Base-by-base conservation (phyloP, 2,329 filamentous ascomycete species). In the Graphiopsis chlorocephala region DNA sequence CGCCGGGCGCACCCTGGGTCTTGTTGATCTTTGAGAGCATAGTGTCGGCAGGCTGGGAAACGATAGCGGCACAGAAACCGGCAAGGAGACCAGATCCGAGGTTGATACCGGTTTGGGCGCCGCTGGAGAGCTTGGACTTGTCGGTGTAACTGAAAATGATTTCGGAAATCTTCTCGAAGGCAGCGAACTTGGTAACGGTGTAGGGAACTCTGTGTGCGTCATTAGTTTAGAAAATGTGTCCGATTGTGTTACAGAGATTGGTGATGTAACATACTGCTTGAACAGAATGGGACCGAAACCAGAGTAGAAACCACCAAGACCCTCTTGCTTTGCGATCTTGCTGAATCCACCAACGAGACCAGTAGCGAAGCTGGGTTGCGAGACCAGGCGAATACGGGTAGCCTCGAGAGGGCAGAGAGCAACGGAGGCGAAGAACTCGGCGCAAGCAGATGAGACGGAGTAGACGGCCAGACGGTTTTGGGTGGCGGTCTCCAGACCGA, bases 11-110 rank as follows among this genome's bases (percentile, higher is more conserved):
- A 82, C 91, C 92, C 85, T 92, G 88, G 82, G 90, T 92, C 90
- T 95, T 95, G 90, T 96, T 96, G 86, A 96, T 95, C 88, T 94
- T 95, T 83, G 87, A 90, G 70, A 96, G 88, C 92, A 96, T 96
- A 77, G 92, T 96, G 80, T 96, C 92, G 78, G 92, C 92, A 73
- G 92, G 92, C 84, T 96, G 92, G 69, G 92, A 96, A 78, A 96
- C 86, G 74, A 94, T 78, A 77, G 92, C 92, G 74, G 92, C 92
- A 74, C 91, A 91, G 83, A 96, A 92, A 85, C 93, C 86, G 63
- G 93, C 93, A 65, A 93, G 86, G 71, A 96, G 83, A 83, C 93
- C 93, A 71, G 91, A 93, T 45, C 90, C 87, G 74, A 96, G 85
- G 87, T 96, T 95, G 84, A 91, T 86, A 79, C 82, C 81, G 71